Evolutionary conservation across 139 green algal genomes (phyloP).

Genomic region (Micractinium conductrix): DNA sequence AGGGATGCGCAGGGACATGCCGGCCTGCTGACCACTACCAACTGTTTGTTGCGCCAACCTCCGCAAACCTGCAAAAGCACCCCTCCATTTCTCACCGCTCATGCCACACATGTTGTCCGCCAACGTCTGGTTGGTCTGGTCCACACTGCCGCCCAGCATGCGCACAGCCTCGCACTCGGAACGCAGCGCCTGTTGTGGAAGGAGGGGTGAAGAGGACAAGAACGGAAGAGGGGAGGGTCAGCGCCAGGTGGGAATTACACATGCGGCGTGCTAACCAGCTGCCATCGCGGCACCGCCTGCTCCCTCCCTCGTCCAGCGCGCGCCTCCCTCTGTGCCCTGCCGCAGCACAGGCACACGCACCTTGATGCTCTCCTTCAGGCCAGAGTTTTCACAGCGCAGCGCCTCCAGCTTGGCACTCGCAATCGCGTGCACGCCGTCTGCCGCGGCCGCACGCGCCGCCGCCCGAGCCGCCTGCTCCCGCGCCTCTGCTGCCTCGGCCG

Average conservation of each 20-base stretch:
- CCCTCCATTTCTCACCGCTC: conserved; percentile 6
- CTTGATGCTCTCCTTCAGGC: conserved; percentile 20
- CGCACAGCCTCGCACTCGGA: conserved; percentile 31
- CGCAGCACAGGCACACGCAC: too few relatives aligned
- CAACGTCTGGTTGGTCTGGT: conserved; percentile 31
- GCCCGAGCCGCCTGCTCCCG: background rate
- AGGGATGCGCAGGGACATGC: background rate
- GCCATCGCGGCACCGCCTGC: too few relatives aligned
- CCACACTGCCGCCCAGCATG: background rate
- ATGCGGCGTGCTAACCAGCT: too few relatives aligned
- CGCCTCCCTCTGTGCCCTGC: too few relatives aligned
- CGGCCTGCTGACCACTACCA: background rate
- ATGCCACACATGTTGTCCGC: conserved; percentile 53
- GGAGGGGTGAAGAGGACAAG: background rate
- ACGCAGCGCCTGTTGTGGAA: conserved; percentile 1
- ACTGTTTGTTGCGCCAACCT: background rate
- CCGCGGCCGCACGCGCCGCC: background rate
- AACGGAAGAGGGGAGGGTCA: too few relatives aligned
- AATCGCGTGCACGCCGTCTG: background rate
- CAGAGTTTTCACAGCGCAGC: background rate
- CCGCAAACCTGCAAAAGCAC: background rate
- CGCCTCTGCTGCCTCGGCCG: conserved; percentile 31
- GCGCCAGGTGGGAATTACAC: too few relatives aligned
- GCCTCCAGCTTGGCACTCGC: conserved; percentile 10
- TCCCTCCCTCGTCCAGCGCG: too few relatives aligned